Base-by-base conservation (phyloP, 345 rosid species). In the Eucalyptus paniculata region DNA sequence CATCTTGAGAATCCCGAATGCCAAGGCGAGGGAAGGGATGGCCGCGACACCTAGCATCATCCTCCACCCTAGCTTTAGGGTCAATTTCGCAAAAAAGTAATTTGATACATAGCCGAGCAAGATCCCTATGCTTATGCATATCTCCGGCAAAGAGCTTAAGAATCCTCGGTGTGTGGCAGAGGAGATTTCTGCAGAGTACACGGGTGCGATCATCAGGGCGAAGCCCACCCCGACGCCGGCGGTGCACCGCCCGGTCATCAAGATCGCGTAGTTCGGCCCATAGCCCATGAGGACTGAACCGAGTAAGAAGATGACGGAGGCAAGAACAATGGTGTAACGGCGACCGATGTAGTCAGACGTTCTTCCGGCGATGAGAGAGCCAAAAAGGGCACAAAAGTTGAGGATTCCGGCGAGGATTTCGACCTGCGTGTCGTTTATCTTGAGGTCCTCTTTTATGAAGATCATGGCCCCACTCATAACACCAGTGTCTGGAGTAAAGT, bases 381-480 rank as follows among this genome's bases (percentile, higher is more conserved):
- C 81, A 6, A 34, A 6, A 6, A 69, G 13, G 24, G 81, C 81
- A 87, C 97, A 96, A 30, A 97, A 50, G 88, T 97, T 97, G 37
- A 97, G 93, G 89, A 96, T 96, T 86, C 98, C 99, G 44, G 97
- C 96, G 4, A 96, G 97, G 32, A 97, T 89, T 90, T 96, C 95
- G 40, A 97, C 93, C 80, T 94, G 91, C 24, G 44, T 69, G 42
- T 69, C 81, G 9, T 69, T 69, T 69, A 69, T 69, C 24, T 69
- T 34, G 81, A 34, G 49, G 40, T 97, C 99, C 62, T 97, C 98
- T 92, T 97, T 93, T 86, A 97, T 97, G 93, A 96, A 97, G 28
- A 97, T 94, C 98, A 97, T 95, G 21, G 99, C 99, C 77, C 99
- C 99, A 87, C 99, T 97, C 98, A 97, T 97, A 6, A 97, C 99